These are phyloP conservation scores for Pueraria montana DNA, from an alignment of 306 rosid species.

Conservation along the genomic window DNA sequence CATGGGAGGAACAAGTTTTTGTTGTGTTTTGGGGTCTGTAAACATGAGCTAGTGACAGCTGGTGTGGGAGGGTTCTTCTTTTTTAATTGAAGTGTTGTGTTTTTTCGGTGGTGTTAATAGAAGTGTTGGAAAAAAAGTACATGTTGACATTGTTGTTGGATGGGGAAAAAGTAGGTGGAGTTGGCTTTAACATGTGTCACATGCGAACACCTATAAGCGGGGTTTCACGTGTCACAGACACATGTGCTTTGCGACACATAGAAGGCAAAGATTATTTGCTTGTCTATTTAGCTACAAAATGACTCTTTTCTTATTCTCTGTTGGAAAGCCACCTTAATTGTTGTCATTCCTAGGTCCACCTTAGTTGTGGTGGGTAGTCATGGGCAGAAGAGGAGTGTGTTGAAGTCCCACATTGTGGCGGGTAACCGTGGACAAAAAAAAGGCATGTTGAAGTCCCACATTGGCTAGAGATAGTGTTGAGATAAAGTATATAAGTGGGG, in stretches of 20 bases:
- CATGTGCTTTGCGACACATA: conserved; percentile 47
- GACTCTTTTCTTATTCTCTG: neutral
- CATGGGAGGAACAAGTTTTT: conserved; percentile 18
- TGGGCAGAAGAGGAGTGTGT: no score
- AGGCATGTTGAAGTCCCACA: no score
- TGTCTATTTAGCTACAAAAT: neutral
- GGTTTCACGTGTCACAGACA: conserved; percentile 24
- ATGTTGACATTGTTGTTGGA: neutral
- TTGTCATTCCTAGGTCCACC: no score
- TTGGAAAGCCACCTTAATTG: no score
- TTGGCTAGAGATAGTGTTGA: no score
- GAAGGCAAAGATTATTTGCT: neutral
- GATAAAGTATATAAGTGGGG: no score
- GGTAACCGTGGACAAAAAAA: no score
- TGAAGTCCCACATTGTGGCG: no score
- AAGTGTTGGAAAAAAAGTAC: no score
- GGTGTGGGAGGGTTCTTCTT: neutral
- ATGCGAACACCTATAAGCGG: neutral
- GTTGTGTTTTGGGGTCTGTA: conserved; percentile 29
- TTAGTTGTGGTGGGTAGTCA: no score
- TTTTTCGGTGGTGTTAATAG: neutral
- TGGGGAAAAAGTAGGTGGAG: neutral
- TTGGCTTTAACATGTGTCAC: conserved; percentile 33
- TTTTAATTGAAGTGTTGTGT: no score
- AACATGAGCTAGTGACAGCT: neutral